Conservation (phyloP, 345 rosid genomes). For the Eucalyptus camaldulensis region DNA sequence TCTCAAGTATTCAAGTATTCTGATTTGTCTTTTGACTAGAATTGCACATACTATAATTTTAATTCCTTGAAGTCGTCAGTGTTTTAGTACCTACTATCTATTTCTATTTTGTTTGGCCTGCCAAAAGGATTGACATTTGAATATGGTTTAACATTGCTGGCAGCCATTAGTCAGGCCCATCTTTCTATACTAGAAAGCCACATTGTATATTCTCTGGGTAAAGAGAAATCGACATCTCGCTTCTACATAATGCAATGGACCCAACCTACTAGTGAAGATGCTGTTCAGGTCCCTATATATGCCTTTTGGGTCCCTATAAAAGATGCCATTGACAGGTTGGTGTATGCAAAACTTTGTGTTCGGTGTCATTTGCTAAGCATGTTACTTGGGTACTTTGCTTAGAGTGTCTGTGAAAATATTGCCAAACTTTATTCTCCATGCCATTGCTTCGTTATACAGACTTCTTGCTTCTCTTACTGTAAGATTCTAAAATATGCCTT, state of each 20-base stretch:
- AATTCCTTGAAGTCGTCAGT: not conserved
- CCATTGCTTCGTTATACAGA: not conserved
- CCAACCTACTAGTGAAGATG: not conserved
- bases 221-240: slow-evolving; percentile 28
- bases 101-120: not conserved
- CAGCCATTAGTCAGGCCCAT: slow-evolving; percentile 29
- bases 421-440: not conserved
- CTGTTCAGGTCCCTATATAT: slow-evolving; percentile 18
- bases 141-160: not conserved
- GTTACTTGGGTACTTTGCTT: not conserved
- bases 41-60: not conserved
- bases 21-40: not conserved
- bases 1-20: not conserved
- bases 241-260: slow-evolving; percentile 46
- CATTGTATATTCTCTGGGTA: slow-evolving; percentile 28
- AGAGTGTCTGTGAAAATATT: not conserved
- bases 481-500: not conserved
- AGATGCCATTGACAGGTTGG: slow-evolving; percentile 35
- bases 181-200: slow-evolving; percentile 37
- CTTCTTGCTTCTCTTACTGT: not conserved
- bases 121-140: not conserved
- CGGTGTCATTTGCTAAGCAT: not conserved
- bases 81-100: not conserved
- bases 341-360: not conserved
- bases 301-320: slow-evolving; percentile 17